Conservation (phyloP, 805 yeast species). For the Yamadazyma scolyti region DNA sequence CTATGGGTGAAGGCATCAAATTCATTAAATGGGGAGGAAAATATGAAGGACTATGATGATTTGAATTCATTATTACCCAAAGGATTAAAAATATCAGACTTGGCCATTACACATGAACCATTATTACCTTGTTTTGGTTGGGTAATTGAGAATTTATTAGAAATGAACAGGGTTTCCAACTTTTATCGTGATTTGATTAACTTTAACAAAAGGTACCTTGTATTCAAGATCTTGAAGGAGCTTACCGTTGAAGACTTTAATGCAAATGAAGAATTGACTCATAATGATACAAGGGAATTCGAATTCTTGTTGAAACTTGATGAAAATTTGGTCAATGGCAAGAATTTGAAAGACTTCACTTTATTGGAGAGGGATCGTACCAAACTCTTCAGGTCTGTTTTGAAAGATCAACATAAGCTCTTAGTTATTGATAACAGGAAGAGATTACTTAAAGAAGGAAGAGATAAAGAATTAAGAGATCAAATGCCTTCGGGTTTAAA, state of each 20-base stretch:
- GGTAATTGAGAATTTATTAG: conserved; percentile 77
- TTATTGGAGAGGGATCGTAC: conserved; percentile 19
- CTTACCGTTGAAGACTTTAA: conserved; percentile 31
- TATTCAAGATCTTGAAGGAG: conserved; percentile 36
- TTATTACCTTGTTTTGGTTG: conserved; percentile 89
- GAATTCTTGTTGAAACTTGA: conserved; percentile 50
- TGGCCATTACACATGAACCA: conserved; percentile 36
- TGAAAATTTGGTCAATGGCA: conserved; percentile 29
- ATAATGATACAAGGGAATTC: conserved; percentile 41
- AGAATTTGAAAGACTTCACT: conserved; percentile 33
- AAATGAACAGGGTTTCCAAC: conserved; percentile 61
- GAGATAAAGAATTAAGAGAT: conserved; percentile 1
- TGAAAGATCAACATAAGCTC: conserved; percentile 30
- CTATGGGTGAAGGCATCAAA: conserved; percentile 65
- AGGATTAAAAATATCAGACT: conserved; percentile 20
- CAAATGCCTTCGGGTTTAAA: conserved; percentile 1
- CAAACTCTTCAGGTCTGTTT: conserved; percentile 25
- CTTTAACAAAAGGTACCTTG: conserved; percentile 65
- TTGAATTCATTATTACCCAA: conserved; percentile 29
- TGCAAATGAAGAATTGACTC: conserved; percentile 15
- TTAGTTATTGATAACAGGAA: conserved; percentile 30
- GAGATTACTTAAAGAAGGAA: conserved; percentile 18
- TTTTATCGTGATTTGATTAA: conserved; percentile 67
- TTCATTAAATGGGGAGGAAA: conserved; percentile 16
- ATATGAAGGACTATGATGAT: conserved; percentile 19